A percentile compares a stretch with the other conserved stretches of the same genome.
Conservation (phyloP, 768 basidiomycete genomes). For the Kockovaella imperatae region DNA sequence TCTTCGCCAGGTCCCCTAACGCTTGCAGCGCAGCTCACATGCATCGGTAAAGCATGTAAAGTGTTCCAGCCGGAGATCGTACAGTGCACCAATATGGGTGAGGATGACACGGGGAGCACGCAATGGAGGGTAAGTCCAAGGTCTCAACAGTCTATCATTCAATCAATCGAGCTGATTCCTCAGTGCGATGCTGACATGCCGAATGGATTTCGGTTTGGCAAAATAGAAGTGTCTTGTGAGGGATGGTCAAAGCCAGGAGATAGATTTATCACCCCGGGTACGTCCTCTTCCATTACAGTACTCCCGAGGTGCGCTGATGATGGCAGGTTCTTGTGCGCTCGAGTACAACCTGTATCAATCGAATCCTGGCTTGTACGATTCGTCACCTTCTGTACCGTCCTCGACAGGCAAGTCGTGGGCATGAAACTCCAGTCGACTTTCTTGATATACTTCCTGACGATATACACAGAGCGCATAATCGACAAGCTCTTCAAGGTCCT, state of each 20-base stretch:
- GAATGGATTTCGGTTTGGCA: slow-evolving; percentile 69
- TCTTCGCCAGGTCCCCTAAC: neutral
- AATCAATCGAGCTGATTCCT: slow-evolving; percentile 1
- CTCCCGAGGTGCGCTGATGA: neutral
- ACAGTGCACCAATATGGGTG: slow-evolving; percentile 72
- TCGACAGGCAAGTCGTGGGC: slow-evolving; percentile 6
- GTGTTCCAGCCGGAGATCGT: slow-evolving; percentile 75
- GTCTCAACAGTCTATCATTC: neutral
- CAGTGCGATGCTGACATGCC: slow-evolving; percentile 89
- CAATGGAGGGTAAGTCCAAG: slow-evolving; percentile 74
- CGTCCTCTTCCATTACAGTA: neutral
- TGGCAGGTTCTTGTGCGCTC: slow-evolving; percentile 72
- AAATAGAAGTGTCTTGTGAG: slow-evolving; percentile 80
- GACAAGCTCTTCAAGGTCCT: slow-evolving; percentile 5
- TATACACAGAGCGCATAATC: slow-evolving; percentile 7
- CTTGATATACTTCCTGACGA: neutral
- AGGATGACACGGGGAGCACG: slow-evolving; percentile 60
- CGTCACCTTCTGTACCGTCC: slow-evolving; percentile 12
- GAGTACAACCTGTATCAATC: slow-evolving; percentile 73
- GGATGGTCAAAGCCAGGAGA: slow-evolving; percentile 81
- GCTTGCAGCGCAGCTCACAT: slow-evolving; percentile 58
- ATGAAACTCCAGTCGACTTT: neutral
- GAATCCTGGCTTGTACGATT: slow-evolving; percentile 19
- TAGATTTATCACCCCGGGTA: slow-evolving; percentile 75
- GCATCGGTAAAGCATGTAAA: slow-evolving; percentile 68